phyloP scores from a whole-genome alignment of 768 basidiomycete species.

The Amanita pseudoporphyria region DNA sequence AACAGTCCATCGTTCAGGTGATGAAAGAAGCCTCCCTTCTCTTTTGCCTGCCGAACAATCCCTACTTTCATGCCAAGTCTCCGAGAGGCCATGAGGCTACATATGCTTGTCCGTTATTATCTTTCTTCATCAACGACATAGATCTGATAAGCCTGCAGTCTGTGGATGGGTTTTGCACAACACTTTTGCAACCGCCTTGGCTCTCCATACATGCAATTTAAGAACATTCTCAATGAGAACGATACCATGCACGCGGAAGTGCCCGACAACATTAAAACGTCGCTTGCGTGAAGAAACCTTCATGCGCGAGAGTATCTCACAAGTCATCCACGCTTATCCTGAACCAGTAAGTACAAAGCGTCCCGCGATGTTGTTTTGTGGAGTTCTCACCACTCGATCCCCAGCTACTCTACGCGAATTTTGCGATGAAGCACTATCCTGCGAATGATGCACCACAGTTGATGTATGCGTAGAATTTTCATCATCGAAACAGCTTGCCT shows the following conservation, averaged over 20 bases:
- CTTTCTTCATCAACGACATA: background rate
- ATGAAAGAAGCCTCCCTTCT: constrained; percentile 94
- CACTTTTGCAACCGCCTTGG: constrained; percentile 97
- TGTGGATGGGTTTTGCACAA: constrained; percentile 95
- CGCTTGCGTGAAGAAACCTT: constrained; percentile 96
- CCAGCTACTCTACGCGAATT: constrained; percentile 92
- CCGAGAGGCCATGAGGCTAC: constrained; percentile 79
- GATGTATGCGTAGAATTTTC: constrained; percentile 30
- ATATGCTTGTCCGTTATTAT: constrained; percentile 62
- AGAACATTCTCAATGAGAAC: constrained; percentile 83
- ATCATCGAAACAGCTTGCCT: background rate
- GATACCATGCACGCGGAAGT: constrained; percentile 90
- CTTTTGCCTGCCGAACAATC: constrained; percentile 89
- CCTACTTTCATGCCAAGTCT: constrained; percentile 68
- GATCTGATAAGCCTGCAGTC: constrained; percentile 40
- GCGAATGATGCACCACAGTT: constrained; percentile 53
- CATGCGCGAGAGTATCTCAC: too few relatives aligned
- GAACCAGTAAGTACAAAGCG: too few relatives aligned
- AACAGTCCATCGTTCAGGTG: constrained; percentile 96
- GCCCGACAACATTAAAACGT: constrained; percentile 87
- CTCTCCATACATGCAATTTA: constrained; percentile 80
- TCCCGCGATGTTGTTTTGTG: too few relatives aligned
- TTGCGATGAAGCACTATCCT: constrained; percentile 93
- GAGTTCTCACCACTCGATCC: constrained; percentile 3
- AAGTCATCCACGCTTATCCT: too few relatives aligned